Percentiles rank a stretch among this genome's conserved stretches.
Evolutionary conservation across 129 eudicot genomes (phyloP).

Genomic region (Solidago caesia): DNA sequence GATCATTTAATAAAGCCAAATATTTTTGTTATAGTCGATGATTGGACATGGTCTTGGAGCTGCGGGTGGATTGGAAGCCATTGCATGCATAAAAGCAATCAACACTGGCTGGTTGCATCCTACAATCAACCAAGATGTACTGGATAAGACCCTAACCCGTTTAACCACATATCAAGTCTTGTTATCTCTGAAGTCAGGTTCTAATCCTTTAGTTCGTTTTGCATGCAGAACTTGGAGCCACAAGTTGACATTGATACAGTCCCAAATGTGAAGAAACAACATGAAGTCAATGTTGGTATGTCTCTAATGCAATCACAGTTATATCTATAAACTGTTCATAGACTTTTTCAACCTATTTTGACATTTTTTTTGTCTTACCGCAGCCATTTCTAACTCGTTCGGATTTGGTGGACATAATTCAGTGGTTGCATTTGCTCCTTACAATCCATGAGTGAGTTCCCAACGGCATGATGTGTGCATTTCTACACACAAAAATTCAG

Average conservation of each 20-base stretch:
- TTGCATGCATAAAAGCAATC: constrained; percentile 74
- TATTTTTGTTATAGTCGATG: constrained; percentile 54
- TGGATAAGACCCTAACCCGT: background rate
- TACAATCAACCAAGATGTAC: constrained; percentile 80
- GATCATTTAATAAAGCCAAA: background rate
- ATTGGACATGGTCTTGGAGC: constrained; percentile 92
- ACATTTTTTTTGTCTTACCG: constrained; percentile 5
- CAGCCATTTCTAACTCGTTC: constrained; percentile 73
- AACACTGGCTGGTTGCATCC: constrained; percentile 86
- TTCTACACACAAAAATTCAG: background rate
- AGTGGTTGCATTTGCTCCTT: constrained; percentile 16
- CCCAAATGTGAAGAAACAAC: constrained; percentile 77
- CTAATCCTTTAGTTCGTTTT: background rate
- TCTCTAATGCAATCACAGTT: background rate
- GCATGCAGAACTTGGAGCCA: constrained; percentile 63
- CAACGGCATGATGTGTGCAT: background rate
- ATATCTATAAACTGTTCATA: background rate
- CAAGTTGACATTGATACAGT: constrained; percentile 76
- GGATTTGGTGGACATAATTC: constrained; percentile 66
- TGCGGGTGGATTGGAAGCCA: constrained; percentile 42
- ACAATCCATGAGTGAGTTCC: background rate
- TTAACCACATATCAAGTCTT: constrained; percentile 1
- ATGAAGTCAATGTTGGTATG: constrained; percentile 83
- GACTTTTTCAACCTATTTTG: background rate
- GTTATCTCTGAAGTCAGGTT: background rate